A percentile compares a stretch with the other conserved stretches of the same genome.
Evolutionary conservation across 1,284 basidiomycete species (phyloP).

Genomic region (Tilletia indica): DNA sequence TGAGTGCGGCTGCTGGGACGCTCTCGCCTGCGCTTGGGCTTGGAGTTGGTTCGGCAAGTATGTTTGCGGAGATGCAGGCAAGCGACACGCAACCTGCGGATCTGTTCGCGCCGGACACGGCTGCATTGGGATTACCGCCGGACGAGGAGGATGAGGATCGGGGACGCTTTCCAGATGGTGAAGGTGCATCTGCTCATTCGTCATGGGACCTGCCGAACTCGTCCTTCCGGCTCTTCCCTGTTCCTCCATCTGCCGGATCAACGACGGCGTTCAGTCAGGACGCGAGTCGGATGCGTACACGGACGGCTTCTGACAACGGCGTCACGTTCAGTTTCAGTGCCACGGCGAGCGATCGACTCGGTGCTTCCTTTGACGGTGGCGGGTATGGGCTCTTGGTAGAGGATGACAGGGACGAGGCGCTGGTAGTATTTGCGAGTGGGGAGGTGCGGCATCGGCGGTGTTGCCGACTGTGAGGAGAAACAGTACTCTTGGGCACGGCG

Average conservation of each 20-base stretch:
- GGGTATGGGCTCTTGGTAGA: neutral
- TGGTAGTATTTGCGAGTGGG: conserved; percentile 32
- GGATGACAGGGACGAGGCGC: conserved; percentile 23
- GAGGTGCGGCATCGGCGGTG: conserved; percentile 31
- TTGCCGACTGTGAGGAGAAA: conserved; percentile 11
- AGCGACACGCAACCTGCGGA: conserved; percentile 17
- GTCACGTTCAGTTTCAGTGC: neutral
- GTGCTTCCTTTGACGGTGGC: too few relatives aligned
- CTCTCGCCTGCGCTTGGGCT: conserved; percentile 24
- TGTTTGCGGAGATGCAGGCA: conserved; percentile 17
- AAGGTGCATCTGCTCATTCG: neutral
- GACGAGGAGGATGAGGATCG: conserved; percentile 24
- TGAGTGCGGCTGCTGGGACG: conserved; percentile 22
- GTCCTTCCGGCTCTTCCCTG: too few relatives aligned
- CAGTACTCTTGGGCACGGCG: neutral
- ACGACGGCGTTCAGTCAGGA: too few relatives aligned
- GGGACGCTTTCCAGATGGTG: conserved; percentile 17
- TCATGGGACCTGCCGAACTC: neutral
- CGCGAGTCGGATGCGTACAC: too few relatives aligned
- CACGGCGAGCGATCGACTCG: too few relatives aligned
- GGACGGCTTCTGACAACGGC: neutral
- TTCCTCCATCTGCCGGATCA: too few relatives aligned
- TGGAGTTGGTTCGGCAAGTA: conserved; percentile 13
- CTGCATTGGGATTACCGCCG: conserved; percentile 1
- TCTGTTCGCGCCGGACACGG: conserved; percentile 12